These are phyloP conservation scores for Phytophthora macrochlamydospora DNA, from an alignment of 352 stramenopile genomes.

Conservation along the genomic window DNA sequence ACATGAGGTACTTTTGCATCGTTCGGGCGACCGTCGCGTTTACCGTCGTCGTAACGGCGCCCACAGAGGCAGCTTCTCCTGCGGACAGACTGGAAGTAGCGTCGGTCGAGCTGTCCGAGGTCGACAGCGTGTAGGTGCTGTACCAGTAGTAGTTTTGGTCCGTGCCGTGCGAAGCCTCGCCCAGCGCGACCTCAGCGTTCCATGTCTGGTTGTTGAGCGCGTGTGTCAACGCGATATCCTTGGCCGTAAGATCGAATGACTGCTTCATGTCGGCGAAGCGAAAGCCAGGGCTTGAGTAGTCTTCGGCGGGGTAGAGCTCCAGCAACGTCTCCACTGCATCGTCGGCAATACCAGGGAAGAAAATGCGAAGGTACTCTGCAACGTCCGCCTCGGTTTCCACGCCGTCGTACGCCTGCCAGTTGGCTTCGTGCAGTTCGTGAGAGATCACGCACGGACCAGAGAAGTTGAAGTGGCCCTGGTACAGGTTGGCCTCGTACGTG, in stretches of 20 bases:
- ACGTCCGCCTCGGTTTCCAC: conserved; percentile 24
- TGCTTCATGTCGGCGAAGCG: conserved; percentile 35
- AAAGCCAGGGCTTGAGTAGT: conserved; percentile 29
- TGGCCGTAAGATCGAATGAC: conserved; percentile 26
- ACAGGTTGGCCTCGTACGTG: conserved; percentile 33
- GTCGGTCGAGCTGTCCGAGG: conserved; percentile 10
- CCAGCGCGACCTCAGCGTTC: conserved; percentile 27
- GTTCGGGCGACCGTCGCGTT: conserved; percentile 19
- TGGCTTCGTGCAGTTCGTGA: conserved; percentile 28
- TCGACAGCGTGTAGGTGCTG: conserved; percentile 23
- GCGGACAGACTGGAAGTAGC: conserved; percentile 11
- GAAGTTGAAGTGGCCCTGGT: conserved; percentile 41
- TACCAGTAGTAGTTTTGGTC: conserved; percentile 39
- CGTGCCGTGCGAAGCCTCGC: conserved; percentile 14
- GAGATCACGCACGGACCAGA: conserved; percentile 31
- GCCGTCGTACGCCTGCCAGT: conserved; percentile 13
- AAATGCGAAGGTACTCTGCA: conserved; percentile 24
- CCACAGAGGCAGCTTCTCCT: conserved; percentile 7
- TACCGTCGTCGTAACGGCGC: conserved; percentile 14
- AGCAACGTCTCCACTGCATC: conserved; percentile 22
- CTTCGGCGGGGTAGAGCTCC: conserved; percentile 21
- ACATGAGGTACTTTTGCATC: conserved; percentile 37
- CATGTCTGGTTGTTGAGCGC: conserved; percentile 32
- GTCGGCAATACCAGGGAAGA: conserved; percentile 30
- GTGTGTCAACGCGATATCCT: conserved; percentile 24